These are phyloP conservation scores for Ophiocordyceps sinensis DNA, from an alignment of 2,329 filamentous ascomycete genomes.

Conservation along the genomic window DNA sequence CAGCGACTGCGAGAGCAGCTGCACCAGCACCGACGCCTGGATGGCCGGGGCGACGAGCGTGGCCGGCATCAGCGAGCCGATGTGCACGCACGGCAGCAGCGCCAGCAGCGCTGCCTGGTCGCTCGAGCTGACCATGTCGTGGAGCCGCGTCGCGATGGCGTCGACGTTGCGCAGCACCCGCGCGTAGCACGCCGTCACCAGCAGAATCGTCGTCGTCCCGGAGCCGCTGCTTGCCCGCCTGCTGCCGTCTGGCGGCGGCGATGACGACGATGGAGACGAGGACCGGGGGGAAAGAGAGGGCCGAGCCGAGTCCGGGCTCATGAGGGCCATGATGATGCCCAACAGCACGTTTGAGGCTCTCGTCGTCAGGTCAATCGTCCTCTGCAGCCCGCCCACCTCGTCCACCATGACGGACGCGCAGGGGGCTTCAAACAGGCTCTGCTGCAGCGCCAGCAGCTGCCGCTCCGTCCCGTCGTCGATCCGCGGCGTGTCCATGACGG, in stretches of 20 bases:
- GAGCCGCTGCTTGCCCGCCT: background rate
- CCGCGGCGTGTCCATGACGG: background rate
- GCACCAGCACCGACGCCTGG: conserved; percentile 1
- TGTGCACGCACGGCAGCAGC: conserved; percentile 1
- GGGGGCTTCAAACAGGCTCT: background rate
- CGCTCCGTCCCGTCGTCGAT: background rate
- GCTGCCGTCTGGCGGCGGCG: background rate
- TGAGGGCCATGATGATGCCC: background rate
- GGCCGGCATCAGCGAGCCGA: background rate
- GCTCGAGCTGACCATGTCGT: conserved; percentile 1
- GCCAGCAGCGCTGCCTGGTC: background rate
- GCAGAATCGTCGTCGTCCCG: conserved; percentile 1
- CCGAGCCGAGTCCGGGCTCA: background rate
- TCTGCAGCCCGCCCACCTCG: background rate
- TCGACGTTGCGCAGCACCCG: conserved; percentile 1
- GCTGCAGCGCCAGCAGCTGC: conserved; percentile 1
- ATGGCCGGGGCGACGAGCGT: conserved; percentile 1
- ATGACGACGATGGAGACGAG: background rate
- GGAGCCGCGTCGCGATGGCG: background rate
- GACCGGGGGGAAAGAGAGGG: background rate
- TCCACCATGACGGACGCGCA: background rate
- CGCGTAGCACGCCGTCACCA: conserved; percentile 2
- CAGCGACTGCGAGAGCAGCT: conserved; percentile 1
- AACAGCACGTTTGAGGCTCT: conserved; percentile 1
- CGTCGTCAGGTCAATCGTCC: background rate